These are phyloP conservation scores for Didymella pomorum DNA, from an alignment of 2,329 filamentous ascomycete species.

Conservation along the genomic window DNA sequence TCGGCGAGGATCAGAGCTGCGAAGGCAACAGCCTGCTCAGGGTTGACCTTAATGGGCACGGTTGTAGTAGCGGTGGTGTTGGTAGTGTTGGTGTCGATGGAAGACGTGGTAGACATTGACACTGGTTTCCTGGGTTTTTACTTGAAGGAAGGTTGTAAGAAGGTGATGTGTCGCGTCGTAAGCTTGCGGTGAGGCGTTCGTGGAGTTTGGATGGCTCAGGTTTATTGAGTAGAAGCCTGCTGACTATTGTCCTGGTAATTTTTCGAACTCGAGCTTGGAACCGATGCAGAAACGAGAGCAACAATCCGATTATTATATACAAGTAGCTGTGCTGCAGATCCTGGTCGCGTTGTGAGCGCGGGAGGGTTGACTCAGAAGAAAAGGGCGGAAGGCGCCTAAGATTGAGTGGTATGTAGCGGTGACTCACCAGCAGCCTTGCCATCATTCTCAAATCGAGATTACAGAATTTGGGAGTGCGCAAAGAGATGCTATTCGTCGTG, in stretches of 20 bases:
- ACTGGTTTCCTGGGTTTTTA: neutral
- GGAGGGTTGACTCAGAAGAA: slow-evolving; percentile 16
- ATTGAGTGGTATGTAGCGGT: neutral
- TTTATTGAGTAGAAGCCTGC: neutral
- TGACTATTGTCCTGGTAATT: neutral
- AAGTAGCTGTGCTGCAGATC: neutral
- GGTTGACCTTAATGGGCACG: slow-evolving; percentile 17
- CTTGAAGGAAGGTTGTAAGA: neutral
- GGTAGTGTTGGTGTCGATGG: slow-evolving; percentile 1
- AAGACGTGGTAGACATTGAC: slow-evolving; percentile 11
- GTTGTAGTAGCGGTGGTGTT: neutral
- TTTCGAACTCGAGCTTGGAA: neutral
- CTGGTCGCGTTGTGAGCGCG: neutral
- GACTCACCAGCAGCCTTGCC: slow-evolving; percentile 7
- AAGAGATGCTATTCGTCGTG: neutral
- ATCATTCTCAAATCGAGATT: neutral
- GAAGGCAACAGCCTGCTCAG: slow-evolving; percentile 79
- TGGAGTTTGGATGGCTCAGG: neutral
- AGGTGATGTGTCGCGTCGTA: neutral
- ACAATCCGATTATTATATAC: neutral
- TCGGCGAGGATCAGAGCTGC: slow-evolving; percentile 99
- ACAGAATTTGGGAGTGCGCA: neutral
- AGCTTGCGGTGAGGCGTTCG: neutral
- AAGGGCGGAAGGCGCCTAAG: slow-evolving; percentile 16
- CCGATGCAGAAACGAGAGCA: slow-evolving; percentile 3